phyloP scores from a whole-genome alignment of 2,329 filamentous ascomycete genomes.

The Ceratocystis cacaofunesta region DNA sequence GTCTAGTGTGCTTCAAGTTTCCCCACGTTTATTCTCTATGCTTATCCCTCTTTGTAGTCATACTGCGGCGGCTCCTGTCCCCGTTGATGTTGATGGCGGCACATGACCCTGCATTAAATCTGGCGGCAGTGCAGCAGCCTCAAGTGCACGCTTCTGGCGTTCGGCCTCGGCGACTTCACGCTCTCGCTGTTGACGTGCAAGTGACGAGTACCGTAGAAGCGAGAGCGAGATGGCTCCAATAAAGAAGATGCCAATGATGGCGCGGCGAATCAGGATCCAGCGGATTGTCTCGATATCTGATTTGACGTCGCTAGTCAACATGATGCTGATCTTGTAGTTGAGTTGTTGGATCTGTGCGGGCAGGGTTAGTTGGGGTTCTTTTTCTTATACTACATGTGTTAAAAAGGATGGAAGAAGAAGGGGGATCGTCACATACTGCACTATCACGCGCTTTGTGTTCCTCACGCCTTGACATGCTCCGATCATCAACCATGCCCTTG shows the following conservation, averaged over 20 bases:
- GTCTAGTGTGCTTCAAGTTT: no score
- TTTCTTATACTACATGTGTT: no score
- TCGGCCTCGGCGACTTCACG: not conserved
- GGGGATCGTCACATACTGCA: constrained; percentile 37
- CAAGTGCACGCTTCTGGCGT: constrained; percentile 29
- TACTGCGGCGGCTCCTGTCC: not conserved
- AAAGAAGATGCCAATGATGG: constrained; percentile 49
- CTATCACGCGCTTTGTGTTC: constrained; percentile 77
- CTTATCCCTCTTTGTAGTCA: not conserved
- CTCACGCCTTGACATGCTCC: constrained; percentile 80
- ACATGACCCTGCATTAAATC: constrained; percentile 1
- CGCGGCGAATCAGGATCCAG: constrained; percentile 61
- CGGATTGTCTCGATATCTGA: constrained; percentile 82
- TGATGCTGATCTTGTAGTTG: constrained; percentile 89
- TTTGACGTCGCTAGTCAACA: constrained; percentile 76
- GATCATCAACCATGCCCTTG: constrained; percentile 92
- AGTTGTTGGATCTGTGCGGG: constrained; percentile 66
- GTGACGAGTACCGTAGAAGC: constrained; percentile 45
- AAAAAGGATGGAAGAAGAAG: not conserved
- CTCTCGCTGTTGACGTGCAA: constrained; percentile 32
- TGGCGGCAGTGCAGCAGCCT: not conserved
- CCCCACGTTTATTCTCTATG: not conserved
- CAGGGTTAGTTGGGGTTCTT: constrained; percentile 17
- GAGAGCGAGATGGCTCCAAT: constrained; percentile 47
- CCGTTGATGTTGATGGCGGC: not conserved